Evolutionary conservation across 768 basidiomycete genomes (phyloP).

Genomic region (Lactarius deliciosus): DNA sequence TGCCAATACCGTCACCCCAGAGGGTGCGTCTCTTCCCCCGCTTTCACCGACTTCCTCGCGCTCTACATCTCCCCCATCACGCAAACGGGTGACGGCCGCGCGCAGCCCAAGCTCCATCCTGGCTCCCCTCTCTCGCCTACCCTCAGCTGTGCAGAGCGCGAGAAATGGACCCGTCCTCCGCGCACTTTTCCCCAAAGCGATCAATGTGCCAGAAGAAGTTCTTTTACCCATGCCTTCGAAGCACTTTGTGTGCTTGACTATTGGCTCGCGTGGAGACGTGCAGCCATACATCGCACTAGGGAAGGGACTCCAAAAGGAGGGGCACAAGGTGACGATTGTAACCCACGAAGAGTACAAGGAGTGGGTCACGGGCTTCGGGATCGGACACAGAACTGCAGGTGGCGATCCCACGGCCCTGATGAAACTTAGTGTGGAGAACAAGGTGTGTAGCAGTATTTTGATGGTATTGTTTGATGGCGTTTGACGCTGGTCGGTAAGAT

Average conservation of each 20-base stretch:
- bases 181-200: conserved; percentile 44
- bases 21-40: neutral
- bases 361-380: conserved; percentile 61
- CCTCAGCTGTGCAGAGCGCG: conserved; percentile 36
- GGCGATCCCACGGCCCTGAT: conserved; percentile 69
- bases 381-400: conserved; percentile 60
- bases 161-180: conserved; percentile 37
- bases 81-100: conserved; percentile 10
- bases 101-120: conserved; percentile 41
- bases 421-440: conserved; percentile 55
- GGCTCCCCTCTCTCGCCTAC: conserved; percentile 45
- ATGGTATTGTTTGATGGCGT: neutral
- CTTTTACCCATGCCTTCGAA: conserved; percentile 38
- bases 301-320: conserved; percentile 42
- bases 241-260: conserved; percentile 64
- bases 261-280: conserved; percentile 58
- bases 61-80: conserved; percentile 7
- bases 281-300: conserved; percentile 52
- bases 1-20: neutral
- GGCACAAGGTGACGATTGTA: conserved; percentile 48
- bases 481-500: conserved; percentile 45
- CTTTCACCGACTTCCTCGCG: conserved; percentile 2
- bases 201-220: conserved; percentile 46
- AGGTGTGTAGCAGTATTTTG: conserved; percentile 34
- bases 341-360: conserved; percentile 50